Evolutionary conservation across 2,329 filamentous ascomycete genomes (phyloP), one percentile per base, ranked within the genome.

Genomic region (Colletotrichum lentis): DNA sequence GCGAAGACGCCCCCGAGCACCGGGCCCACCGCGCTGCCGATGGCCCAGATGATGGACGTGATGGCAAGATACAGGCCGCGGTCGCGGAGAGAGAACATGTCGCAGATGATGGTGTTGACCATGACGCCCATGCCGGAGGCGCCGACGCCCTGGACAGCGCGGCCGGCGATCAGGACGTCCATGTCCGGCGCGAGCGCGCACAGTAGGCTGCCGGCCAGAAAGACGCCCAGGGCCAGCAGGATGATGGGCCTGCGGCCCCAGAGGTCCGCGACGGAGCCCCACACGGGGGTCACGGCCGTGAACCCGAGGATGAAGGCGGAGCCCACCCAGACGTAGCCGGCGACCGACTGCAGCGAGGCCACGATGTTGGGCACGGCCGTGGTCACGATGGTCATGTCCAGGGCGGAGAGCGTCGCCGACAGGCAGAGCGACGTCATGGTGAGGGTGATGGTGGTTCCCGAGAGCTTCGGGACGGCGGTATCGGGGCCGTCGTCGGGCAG

Each of bases 331-430:
- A 74, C 75, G n/a, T 74, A 72, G 44, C 76, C 71, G 8, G 76
- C 71, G 47, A 80, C 81, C 8, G 77, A 77, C 11, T 74, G 64
- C 5, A 84, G 74, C 6, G 77, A 73, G 47, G 79, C 77, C 2
- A 77, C 78, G 53, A 85, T 85, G 24, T 81, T 79, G 0, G 84
- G 79, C 0, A 85, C 74, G 8, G 83, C 80, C 0, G 83, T 85
- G 73, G 80, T 82, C n/a, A 86, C 82, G 31, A 85, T 85, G 4
- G 82, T 84, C 8, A 79, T 82, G 67, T 85, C 84, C 3, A 84
- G 74, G 0, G 79, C 80, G 0, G 83, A 80, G 3, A 86, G 75
- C 46, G 85, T 78, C 3, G 83, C 74, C 12, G 67, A 62, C 5
- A 67, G 58, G 43, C 64, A 62, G 27, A 69, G 47, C 1, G 80